These are phyloP conservation scores for Kazachstania sp. DNA, from an alignment of 1,139 yeast species.

Conservation along the genomic window DNA sequence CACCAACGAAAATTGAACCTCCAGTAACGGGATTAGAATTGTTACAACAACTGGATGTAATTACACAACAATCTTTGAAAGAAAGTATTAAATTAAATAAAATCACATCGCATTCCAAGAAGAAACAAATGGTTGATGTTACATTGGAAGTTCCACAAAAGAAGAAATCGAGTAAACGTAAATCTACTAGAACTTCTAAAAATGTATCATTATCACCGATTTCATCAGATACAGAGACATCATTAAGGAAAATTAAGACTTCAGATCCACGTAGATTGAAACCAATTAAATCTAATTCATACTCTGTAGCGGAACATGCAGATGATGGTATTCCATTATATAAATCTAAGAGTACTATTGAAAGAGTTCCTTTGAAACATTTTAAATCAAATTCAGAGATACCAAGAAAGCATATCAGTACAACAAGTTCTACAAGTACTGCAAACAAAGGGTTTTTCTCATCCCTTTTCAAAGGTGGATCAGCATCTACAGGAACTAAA, in stretches of 20 bases:
- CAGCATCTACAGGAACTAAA: not conserved
- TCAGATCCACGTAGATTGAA: not conserved
- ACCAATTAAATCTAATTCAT: not conserved
- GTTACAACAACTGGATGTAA: not conserved
- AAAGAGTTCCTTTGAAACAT: conserved; percentile 7
- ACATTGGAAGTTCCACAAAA: not conserved
- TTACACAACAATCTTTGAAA: not conserved
- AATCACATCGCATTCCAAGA: not conserved
- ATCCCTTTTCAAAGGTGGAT: conserved; percentile 1
- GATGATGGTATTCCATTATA: not conserved
- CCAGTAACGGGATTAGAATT: not conserved
- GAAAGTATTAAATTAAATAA: conserved; percentile 1
- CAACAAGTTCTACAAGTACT: not conserved
- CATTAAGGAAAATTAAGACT: not conserved
- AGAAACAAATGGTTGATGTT: conserved; percentile 1
- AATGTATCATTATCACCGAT: not conserved
- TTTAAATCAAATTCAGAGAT: conserved; percentile 12
- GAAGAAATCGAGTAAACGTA: not conserved
- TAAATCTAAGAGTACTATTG: not conserved
- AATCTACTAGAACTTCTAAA: not conserved
- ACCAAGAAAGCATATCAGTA: not conserved
- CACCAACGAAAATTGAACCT: not conserved
- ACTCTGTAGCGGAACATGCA: not conserved
- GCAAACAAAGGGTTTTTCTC: conserved; percentile 4
- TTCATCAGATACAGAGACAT: not conserved